Conservation (phyloP, 2,329 filamentous ascomycete genomes). For the Fusarium sp. region DNA sequence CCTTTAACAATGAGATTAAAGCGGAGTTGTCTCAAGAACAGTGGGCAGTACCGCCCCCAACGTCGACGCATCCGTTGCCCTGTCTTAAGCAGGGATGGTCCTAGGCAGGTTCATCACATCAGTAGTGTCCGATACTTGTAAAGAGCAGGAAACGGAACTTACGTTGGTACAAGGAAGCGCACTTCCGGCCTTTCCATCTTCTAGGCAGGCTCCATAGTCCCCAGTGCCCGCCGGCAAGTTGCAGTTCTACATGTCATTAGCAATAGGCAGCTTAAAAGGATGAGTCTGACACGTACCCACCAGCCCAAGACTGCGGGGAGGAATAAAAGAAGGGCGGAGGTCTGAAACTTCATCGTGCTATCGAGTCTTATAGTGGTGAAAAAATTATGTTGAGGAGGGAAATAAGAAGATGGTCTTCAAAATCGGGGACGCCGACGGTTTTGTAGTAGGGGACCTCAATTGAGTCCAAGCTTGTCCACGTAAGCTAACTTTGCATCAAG, state of each 20-base stretch:
- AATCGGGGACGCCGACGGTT: fast-evolving
- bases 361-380: too few relatives aligned
- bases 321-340: neutral
- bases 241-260: neutral
- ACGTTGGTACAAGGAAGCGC: neutral
- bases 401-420: neutral
- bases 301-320: neutral
- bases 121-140: neutral
- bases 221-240: neutral
- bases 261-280: neutral
- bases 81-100: neutral
- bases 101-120: neutral
- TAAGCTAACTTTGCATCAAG: neutral
- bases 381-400: neutral
- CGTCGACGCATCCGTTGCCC: neutral
- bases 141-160: neutral
- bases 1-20: neutral
- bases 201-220: neutral
- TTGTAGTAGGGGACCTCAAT: neutral
- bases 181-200: neutral
- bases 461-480: neutral
- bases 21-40: neutral
- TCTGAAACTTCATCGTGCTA: neutral
- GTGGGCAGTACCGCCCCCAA: neutral
- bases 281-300: neutral